Base-by-base conservation (phyloP, 2,329 filamentous ascomycete species). In the Fusarium succisae region DNA sequence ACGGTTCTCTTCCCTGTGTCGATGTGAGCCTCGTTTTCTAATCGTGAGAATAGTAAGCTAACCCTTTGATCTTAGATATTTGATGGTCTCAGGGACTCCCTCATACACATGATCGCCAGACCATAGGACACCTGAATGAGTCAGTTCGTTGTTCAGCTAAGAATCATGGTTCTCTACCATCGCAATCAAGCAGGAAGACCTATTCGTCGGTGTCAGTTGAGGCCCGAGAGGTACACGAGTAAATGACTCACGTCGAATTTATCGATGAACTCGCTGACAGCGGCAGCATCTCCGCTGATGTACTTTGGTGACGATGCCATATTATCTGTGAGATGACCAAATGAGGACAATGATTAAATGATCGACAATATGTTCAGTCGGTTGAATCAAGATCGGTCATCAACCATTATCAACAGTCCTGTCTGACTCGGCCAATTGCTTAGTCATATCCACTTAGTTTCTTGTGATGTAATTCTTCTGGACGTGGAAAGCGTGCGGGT, bases 131-230 rank as follows among this genome's bases (percentile, higher is more conserved):
- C 96, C 95, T 97, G 32, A 14, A 44, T 18, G 17, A 41, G 66
- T 79, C n/a, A 73, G 66, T 66, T 32, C 47, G 11, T 28, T 22
- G 7, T 22, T 38, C 15, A 24, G 8, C 26, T 38, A 17, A 13
- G 18, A 22, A 12, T 24, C 26, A 11, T n/a, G 5, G 28, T 5
- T 32, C 48, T 87, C 79, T 86, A 97, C 96, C 96, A 90, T 99
- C 96, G 84, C 96, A 99, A 82, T 99, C 96, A 79, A 99, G 94
- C 18, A 99, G 87, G 80, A 99, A 98, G 41, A 94, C 91, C 94
- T 97, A 76, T 66, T 68, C 20, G 41, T 54, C 26, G 22, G n/a
- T 20, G 50, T 73, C 9, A 67, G 63, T 59, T 35, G 10, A 39
- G 32, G 26, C 32, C 38, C 30, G 39, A 32, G 26, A 44, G 44